Evolutionary conservation across 2,329 filamentous ascomycete species (phyloP).

Genomic region (Ophiosphaerella korrae): DNA sequence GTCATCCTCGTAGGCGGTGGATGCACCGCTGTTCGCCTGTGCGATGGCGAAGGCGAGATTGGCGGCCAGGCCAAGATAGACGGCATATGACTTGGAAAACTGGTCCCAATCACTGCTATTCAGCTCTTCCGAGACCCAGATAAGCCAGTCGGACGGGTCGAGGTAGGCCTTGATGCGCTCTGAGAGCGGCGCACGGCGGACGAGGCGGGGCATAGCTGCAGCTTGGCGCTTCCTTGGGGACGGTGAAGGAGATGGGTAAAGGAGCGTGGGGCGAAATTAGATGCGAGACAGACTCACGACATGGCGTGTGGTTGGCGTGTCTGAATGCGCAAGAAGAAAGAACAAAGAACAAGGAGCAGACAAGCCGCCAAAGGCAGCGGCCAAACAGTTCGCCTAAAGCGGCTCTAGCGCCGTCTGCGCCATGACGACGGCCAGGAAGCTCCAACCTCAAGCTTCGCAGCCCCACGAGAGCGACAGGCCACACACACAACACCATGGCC

Average conservation of each 20-base stretch:
- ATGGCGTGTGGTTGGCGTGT: conserved; percentile 19
- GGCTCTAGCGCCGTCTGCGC: conserved; percentile 23
- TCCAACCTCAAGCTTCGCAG: conserved; percentile 21
- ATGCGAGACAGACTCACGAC: conserved; percentile 22
- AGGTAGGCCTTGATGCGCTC: conserved; percentile 82
- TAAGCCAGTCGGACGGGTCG: conserved; percentile 85
- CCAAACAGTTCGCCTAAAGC: conserved; percentile 31
- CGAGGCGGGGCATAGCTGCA: conserved; percentile 71
- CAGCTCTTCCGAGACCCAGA: conserved; percentile 91
- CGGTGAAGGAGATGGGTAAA: neutral
- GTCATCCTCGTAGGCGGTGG: conserved; percentile 61
- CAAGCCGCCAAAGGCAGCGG: conserved; percentile 7
- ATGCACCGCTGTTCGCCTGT: conserved; percentile 71
- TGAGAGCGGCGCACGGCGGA: conserved; percentile 77
- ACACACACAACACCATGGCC: conserved; percentile 57
- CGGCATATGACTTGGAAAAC: conserved; percentile 71
- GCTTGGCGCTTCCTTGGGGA: conserved; percentile 1
- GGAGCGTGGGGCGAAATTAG: neutral
- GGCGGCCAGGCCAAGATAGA: conserved; percentile 73
- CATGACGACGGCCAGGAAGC: conserved; percentile 31
- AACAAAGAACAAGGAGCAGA: conserved; percentile 11
- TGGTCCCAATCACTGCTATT: conserved; percentile 92
- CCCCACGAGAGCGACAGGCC: conserved; percentile 21
- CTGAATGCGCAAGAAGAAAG: conserved; percentile 11
- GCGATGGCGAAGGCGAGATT: conserved; percentile 84